Percentiles rank a stretch among this genome's conserved stretches.
Evolutionary conservation across 805 yeast genomes (phyloP).

Genomic region (Myxozyma melibiosi): DNA sequence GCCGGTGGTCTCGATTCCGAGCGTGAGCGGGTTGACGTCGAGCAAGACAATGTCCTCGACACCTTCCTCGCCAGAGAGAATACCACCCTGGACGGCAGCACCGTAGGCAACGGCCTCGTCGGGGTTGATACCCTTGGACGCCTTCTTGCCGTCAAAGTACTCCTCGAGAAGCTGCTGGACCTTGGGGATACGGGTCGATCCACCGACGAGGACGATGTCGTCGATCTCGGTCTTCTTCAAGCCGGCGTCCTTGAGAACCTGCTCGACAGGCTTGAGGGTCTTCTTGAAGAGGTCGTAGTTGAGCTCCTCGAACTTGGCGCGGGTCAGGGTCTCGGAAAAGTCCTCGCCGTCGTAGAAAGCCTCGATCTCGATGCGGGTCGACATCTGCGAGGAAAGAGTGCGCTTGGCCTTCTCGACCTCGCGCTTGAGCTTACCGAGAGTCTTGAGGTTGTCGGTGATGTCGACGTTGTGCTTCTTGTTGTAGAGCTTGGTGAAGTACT

Average conservation of each 20-base stretch:
- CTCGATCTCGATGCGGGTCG: constrained; percentile 94
- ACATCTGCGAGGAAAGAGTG: constrained; percentile 91
- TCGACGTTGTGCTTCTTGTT: constrained; percentile 92
- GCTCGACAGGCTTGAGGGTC: constrained; percentile 94
- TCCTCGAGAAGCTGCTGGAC: constrained; percentile 90
- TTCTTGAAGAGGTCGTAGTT: constrained; percentile 91
- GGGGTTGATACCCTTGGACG: constrained; percentile 96
- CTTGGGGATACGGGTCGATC: constrained; percentile 99
- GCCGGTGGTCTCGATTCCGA: constrained; percentile 99
- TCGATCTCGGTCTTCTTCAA: constrained; percentile 83
- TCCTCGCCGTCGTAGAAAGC: constrained; percentile 93
- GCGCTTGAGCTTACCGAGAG: constrained; percentile 90
- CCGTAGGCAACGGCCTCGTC: constrained; percentile 99
- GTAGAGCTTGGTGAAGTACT: constrained; percentile 90
- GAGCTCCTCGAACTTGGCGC: constrained; percentile 97
- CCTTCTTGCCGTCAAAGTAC: constrained; percentile 91
- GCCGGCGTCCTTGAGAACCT: constrained; percentile 91
- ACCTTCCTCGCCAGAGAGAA: constrained; percentile 92
- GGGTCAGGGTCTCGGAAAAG: constrained; percentile 90
- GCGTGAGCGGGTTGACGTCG: constrained; percentile 96
- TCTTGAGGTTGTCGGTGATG: constrained; percentile 76
- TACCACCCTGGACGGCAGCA: constrained; percentile 99
- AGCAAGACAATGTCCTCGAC: constrained; percentile 86
- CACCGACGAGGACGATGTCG: constrained; percentile 97
- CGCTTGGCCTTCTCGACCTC: constrained; percentile 99